A percentile compares a stretch with the other conserved stretches of the same genome.
These are phyloP conservation scores for Mytilinidion resinicola DNA, from an alignment of 495 filamentous ascomycete genomes.

Conservation along the genomic window DNA sequence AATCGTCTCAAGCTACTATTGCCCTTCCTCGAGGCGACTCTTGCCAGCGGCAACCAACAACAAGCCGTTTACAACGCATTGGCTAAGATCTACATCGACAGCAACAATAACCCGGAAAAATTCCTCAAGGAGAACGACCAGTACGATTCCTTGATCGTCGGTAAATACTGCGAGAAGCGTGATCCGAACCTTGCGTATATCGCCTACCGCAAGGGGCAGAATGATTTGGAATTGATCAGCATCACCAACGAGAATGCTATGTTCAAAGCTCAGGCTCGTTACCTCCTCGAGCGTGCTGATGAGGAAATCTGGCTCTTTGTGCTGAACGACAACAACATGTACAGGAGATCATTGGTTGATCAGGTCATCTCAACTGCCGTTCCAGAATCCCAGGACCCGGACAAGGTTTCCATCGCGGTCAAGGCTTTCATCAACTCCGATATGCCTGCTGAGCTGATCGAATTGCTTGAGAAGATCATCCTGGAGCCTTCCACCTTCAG, in stretches of 20 bases:
- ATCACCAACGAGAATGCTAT: slow-evolving; percentile 99
- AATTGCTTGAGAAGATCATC: slow-evolving; percentile 98
- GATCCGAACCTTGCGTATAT: slow-evolving; percentile 97
- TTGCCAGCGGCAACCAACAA: slow-evolving; percentile 90
- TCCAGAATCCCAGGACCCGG: slow-evolving; percentile 86
- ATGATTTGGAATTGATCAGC: slow-evolving; percentile 93
- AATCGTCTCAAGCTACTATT: slow-evolving; percentile 94
- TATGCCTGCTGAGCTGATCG: slow-evolving; percentile 89
- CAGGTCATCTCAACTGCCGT: slow-evolving; percentile 96
- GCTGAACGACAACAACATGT: slow-evolving; percentile 88
- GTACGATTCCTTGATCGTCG: slow-evolving; percentile 87
- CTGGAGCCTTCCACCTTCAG: slow-evolving; percentile 95
- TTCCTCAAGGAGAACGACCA: slow-evolving; percentile 98
- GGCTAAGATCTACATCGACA: slow-evolving; percentile 99
- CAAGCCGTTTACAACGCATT: slow-evolving; percentile 97
- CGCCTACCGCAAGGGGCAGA: slow-evolving; percentile 92
- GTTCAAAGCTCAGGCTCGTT: slow-evolving; percentile 95
- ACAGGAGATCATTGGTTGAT: slow-evolving; percentile 87
- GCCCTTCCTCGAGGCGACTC: slow-evolving; percentile 91
- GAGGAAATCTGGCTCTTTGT: slow-evolving; percentile 91
- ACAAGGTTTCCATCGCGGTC: slow-evolving; percentile 92
- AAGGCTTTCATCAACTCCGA: slow-evolving; percentile 86
- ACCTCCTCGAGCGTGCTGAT: slow-evolving; percentile 87
- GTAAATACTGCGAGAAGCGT: slow-evolving; percentile 98
- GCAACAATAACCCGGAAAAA: slow-evolving; percentile 97